Evolutionary conservation across 371 early-diverging fungal genomes (phyloP).

Genomic region (Modicella reniformis): DNA sequence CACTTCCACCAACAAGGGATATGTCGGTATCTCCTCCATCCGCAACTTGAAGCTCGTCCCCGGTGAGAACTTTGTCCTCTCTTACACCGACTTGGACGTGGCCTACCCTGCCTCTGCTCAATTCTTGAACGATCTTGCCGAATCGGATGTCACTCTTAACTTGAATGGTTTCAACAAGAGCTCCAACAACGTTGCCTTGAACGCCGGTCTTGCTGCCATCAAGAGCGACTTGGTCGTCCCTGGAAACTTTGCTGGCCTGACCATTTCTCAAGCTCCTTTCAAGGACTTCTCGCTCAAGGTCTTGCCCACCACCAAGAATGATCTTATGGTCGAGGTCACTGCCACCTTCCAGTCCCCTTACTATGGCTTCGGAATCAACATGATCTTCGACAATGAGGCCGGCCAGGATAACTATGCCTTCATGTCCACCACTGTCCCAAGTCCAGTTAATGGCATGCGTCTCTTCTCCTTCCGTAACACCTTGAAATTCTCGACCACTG

Average conservation of each 20-base stretch:
- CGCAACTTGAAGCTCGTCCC: conserved; percentile 33
- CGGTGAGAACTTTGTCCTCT: conserved; percentile 37
- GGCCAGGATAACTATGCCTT: conserved; percentile 22
- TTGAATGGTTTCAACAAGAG: conserved; percentile 25
- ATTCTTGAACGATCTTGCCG: conserved; percentile 11
- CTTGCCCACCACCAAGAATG: conserved; percentile 15
- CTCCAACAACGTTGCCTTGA: conserved; percentile 31
- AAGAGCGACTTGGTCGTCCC: conserved; percentile 25
- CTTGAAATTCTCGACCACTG: conserved; percentile 24
- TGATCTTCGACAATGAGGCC: conserved; percentile 8
- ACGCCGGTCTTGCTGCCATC: conserved; percentile 30
- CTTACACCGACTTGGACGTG: conserved; percentile 25
- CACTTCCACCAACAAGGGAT: conserved; percentile 16
- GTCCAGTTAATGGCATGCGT: background rate
- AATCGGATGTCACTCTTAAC: conserved; percentile 13
- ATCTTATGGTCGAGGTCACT: conserved; percentile 22
- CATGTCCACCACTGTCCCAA: background rate
- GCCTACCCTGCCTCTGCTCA: conserved; percentile 3
- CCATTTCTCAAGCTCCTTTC: conserved; percentile 43
- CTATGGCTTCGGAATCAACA: conserved; percentile 34
- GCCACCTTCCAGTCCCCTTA: conserved; percentile 48
- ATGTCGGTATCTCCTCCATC: conserved; percentile 35
- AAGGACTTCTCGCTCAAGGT: conserved; percentile 44
- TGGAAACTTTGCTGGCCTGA: conserved; percentile 12
- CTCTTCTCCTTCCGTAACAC: conserved; percentile 30